phyloP scores from a whole-genome alignment of 768 basidiomycete species.

The Termitomyces sp. region DNA sequence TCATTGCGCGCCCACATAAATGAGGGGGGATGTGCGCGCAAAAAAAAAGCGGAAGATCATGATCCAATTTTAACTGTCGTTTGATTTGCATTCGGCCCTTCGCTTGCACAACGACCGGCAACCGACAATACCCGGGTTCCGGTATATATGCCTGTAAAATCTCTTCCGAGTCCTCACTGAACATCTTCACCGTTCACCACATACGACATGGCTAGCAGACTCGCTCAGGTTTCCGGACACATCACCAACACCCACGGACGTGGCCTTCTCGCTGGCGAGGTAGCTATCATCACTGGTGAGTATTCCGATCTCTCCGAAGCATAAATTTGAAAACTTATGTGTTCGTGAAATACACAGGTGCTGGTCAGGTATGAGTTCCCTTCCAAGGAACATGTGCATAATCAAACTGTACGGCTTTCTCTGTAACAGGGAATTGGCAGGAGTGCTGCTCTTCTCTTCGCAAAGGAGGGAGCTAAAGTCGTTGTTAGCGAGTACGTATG shows the following conservation, averaged over 20 bases:
- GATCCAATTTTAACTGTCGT: not conserved
- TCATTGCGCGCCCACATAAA: not conserved
- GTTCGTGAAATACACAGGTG: slow-evolving; percentile 37
- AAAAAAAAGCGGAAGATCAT: not conserved
- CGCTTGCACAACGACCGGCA: not conserved
- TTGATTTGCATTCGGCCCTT: slow-evolving; percentile 1
- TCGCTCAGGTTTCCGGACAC: slow-evolving; percentile 69
- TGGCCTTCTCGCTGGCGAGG: slow-evolving; percentile 69
- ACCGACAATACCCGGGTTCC: slow-evolving; percentile 11
- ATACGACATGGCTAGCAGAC: slow-evolving; percentile 44
- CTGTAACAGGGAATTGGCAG: slow-evolving; percentile 67
- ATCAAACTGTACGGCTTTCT: not conserved
- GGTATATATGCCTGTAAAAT: not conserved
- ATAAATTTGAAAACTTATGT: not conserved
- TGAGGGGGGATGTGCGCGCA: not conserved
- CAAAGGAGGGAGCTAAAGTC: slow-evolving; percentile 82
- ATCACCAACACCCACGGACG: slow-evolving; percentile 46
- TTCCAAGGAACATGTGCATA: not conserved
- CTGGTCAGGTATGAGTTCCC: slow-evolving; percentile 54
- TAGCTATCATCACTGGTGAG: slow-evolving; percentile 82
- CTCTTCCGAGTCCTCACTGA: not conserved
- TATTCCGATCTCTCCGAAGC: not conserved
- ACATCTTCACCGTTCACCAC: not conserved
- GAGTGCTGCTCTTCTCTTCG: slow-evolving; percentile 69
- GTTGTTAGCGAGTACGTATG: slow-evolving; percentile 71